Base-by-base conservation (phyloP, 306 rosid genomes). In the Corylus heterophylla region DNA sequence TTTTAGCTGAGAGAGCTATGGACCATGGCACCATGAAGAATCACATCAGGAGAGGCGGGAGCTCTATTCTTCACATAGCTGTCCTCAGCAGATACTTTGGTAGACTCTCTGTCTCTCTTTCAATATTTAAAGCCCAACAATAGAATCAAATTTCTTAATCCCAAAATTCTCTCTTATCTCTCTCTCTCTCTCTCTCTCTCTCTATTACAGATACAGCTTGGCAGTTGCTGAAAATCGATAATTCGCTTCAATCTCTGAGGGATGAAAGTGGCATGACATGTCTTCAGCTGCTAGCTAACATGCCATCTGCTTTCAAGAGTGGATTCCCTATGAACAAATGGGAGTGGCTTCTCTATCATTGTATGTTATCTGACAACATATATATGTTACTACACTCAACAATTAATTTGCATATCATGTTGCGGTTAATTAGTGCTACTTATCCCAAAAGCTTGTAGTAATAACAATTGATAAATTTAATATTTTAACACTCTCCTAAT, bases 41-140 rank as follows among this genome's bases (percentile, higher is more conserved):
- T 16, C 79, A 80, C 7, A 22, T 39, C 47, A 1, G 70, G 5
- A 0, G 20, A 5, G 78, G 20, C 4, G 4, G 2, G 7, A 78
- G 75, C 18, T 52, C 79, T 27, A 80, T 84, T 59, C 71, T 84
- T 80, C 87, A 84, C 13, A 51, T 70, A 0, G 84, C 87, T 29
- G 67, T 80, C 17, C 76, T 73, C 6, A 73, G 82, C 69, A n/a
- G 13, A 45, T 14, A 73, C 50, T 84, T 80, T 39, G 87, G 87
- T 73, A 17, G 69, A 49, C 69, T 2, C 69, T 2, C 7, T 4
- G 13, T 39, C 20, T 16, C 25, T 39, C 42, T 7, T 62, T 44
- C 64, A 22, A 22, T 22, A 35, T 17, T 17, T 69, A 17, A 63
- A 2, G 45, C 18, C 12, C 14, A 10, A 49, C 14, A 9, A 49